Evolutionary conservation across 1,284 basidiomycete genomes (phyloP).

Genomic region (Pseudozyma thailandica): DNA sequence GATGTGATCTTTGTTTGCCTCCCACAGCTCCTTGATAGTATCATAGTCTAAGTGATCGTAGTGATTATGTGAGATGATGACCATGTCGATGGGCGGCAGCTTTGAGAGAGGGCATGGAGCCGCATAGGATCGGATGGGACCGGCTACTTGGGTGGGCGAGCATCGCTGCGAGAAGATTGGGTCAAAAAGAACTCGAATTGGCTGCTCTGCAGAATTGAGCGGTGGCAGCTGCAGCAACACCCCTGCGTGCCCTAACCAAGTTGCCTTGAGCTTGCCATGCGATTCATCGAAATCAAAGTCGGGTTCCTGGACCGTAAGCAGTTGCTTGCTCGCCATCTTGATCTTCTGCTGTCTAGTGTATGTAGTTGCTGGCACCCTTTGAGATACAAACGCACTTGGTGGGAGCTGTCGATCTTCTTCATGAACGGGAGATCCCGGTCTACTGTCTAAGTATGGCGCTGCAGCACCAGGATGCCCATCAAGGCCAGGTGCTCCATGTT

Average conservation of each 20-base stretch:
- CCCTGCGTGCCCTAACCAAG: constrained; percentile 65
- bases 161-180: constrained; percentile 66
- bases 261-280: constrained; percentile 32
- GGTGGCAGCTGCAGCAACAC: constrained; percentile 58
- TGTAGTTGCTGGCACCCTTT: constrained; percentile 7
- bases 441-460: constrained; percentile 22
- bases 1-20: constrained; percentile 32
- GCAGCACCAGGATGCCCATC: background rate
- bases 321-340: constrained; percentile 27
- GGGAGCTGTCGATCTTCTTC: constrained; percentile 3
- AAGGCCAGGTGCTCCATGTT: no score
- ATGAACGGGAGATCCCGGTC: constrained; percentile 15
- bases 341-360: constrained; percentile 29
- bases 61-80: constrained; percentile 66
- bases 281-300: constrained; percentile 29
- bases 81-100: constrained; percentile 60
- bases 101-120: constrained; percentile 54
- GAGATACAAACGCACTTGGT: constrained; percentile 1
- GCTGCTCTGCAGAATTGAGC: constrained; percentile 6
- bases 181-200: constrained; percentile 59
- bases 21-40: constrained; percentile 58
- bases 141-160: constrained; percentile 60
- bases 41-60: constrained; percentile 65
- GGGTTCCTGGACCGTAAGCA: constrained; percentile 36
- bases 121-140: constrained; percentile 55